Conservation (phyloP, 371 early-diverging fungal genomes). For the Synchytrium microbalum region DNA sequence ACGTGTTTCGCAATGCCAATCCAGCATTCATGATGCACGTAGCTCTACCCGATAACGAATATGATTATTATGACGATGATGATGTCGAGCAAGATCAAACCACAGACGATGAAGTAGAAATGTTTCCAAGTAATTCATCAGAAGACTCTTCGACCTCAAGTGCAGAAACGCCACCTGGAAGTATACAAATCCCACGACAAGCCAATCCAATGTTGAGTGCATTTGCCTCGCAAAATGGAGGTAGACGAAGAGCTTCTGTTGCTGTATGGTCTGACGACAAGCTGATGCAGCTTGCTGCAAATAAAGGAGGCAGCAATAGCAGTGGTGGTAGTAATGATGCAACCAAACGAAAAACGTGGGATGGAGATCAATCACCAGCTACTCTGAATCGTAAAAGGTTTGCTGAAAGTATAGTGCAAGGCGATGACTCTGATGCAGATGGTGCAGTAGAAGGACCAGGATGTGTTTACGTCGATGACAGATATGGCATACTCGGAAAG, state of each 20-base stretch:
- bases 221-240: neutral
- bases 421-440: neutral
- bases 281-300: constrained; percentile 48
- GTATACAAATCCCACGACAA: too few relatives aligned
- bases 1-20: too few relatives aligned
- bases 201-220: neutral
- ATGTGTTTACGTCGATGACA: constrained; percentile 1
- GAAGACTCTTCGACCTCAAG: too few relatives aligned
- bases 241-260: constrained; percentile 57
- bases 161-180: too few relatives aligned
- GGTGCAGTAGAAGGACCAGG: neutral
- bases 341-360: constrained; percentile 1
- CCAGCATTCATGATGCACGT: too few relatives aligned
- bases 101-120: too few relatives aligned
- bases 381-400: neutral
- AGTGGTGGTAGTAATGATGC: constrained; percentile 12
- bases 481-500: constrained; percentile 12
- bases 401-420: neutral
- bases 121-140: too few relatives aligned
- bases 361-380: neutral
- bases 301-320: constrained; percentile 1
- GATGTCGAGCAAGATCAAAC: too few relatives aligned
- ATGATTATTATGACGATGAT: too few relatives aligned
- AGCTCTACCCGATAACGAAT: too few relatives aligned
- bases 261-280: constrained; percentile 78